These are phyloP conservation scores for Trichoderma koningii DNA, from an alignment of 2,329 filamentous ascomycete genomes.

Conservation along the genomic window DNA sequence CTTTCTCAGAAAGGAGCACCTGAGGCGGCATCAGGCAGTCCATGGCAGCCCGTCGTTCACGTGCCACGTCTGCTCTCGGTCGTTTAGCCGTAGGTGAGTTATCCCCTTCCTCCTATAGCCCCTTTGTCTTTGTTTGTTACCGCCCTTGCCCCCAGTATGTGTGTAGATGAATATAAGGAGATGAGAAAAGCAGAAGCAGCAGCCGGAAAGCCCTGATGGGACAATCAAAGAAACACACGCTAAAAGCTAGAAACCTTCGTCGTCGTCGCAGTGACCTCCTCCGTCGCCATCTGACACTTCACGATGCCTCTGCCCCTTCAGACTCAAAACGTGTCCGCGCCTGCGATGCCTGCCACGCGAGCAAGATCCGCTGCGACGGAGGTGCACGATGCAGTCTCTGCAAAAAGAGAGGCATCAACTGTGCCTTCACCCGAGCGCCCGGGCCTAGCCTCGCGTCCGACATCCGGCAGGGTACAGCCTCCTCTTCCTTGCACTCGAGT, in stretches of 20 bases:
- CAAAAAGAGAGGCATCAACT: constrained; percentile 42
- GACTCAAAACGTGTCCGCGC: constrained; percentile 43
- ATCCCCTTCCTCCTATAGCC: neutral
- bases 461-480: neutral
- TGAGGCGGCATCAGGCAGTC: constrained; percentile 45
- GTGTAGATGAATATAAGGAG: constrained; percentile 5
- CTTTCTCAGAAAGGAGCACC: constrained; percentile 46
- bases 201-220: neutral
- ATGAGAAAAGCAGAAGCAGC: constrained; percentile 6
- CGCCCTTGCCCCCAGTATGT: neutral
- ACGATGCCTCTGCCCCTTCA: constrained; percentile 38
- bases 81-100: constrained; percentile 45
- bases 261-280: constrained; percentile 40
- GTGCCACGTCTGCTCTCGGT: constrained; percentile 43
- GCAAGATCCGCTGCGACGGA: constrained; percentile 50
- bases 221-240: constrained; percentile 16
- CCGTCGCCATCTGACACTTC: constrained; percentile 42
- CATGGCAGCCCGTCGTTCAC: constrained; percentile 41
- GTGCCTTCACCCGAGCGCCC: constrained; percentile 35
- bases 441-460: neutral
- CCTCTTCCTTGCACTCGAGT: constrained; percentile 1
- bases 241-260: neutral
- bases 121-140: neutral
- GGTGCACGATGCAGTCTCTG: constrained; percentile 45
- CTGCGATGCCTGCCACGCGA: constrained; percentile 48